Conservation (phyloP, 2,329 filamentous ascomycete species). For the Rutstroemia sp. region DNA sequence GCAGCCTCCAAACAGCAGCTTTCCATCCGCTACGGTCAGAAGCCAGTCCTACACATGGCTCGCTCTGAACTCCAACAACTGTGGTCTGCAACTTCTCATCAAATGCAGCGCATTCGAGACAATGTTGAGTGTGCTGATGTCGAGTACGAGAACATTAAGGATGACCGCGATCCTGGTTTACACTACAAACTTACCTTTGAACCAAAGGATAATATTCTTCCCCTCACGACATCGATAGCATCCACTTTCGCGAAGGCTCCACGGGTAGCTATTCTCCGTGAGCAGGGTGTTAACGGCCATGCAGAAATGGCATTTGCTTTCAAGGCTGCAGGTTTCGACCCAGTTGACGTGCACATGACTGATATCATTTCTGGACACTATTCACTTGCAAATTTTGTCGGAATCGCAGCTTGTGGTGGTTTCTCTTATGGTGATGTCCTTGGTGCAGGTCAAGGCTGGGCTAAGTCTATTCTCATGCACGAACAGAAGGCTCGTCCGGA, state of each 20-base stretch:
- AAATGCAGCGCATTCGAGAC: slow-evolving; percentile 86
- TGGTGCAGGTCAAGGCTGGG: slow-evolving; percentile 95
- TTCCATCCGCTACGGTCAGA: slow-evolving; percentile 63
- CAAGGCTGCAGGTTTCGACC: slow-evolving; percentile 80
- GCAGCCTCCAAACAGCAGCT: slow-evolving; percentile 65
- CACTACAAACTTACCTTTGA: slow-evolving; percentile 77
- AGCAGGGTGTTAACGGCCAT: slow-evolving; percentile 92
- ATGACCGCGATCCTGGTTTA: slow-evolving; percentile 73
- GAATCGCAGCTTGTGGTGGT: slow-evolving; percentile 89
- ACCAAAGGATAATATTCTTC: slow-evolving; percentile 65
- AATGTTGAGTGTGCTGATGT: slow-evolving; percentile 80
- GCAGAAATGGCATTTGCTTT: slow-evolving; percentile 99
- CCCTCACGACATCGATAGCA: slow-evolving; percentile 46
- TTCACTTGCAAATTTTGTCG: slow-evolving; percentile 74
- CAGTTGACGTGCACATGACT: slow-evolving; percentile 94
- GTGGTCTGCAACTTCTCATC: slow-evolving; percentile 83
- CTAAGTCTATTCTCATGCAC: slow-evolving; percentile 85
- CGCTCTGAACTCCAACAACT: slow-evolving; percentile 73
- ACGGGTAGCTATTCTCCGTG: slow-evolving; percentile 83
- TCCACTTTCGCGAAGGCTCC: slow-evolving; percentile 51
- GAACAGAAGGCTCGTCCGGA: slow-evolving; percentile 62
- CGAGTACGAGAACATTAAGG: slow-evolving; percentile 68
- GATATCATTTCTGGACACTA: slow-evolving; percentile 70
- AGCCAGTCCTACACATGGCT: slow-evolving; percentile 60
- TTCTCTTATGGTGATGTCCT: slow-evolving; percentile 88